A percentile compares a stretch with the other conserved stretches of the same genome.
Conservation (phyloP, 495 filamentous ascomycete genomes). For the Penicillium waksmanii region DNA sequence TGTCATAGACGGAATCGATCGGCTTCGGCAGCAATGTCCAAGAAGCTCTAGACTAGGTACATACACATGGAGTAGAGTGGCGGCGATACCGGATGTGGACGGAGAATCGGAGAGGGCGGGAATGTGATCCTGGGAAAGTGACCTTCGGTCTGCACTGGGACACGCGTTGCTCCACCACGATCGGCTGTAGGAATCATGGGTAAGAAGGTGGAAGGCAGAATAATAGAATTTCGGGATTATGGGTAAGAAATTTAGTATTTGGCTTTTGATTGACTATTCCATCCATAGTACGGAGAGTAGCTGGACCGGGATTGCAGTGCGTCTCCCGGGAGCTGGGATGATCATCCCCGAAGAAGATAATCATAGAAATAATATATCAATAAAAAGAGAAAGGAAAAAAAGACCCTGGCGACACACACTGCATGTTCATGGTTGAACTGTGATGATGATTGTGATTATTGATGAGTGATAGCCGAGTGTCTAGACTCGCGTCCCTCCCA, state of each 20-base stretch:
- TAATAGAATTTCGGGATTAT: conserved; percentile 7
- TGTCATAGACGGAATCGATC: conserved; percentile 20
- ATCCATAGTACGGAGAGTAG: neutral
- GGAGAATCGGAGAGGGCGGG: conserved; percentile 14
- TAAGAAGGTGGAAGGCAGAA: conserved; percentile 11
- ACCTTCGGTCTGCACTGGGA: conserved; percentile 3
- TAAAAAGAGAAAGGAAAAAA: neutral
- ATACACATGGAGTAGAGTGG: conserved; percentile 13
- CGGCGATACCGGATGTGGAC: conserved; percentile 30
- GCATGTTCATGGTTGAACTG: neutral
- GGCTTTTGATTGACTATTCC: no score
- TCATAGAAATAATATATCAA: conserved; percentile 1
- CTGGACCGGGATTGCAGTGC: no score
- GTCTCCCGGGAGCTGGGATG: conserved; percentile 9
- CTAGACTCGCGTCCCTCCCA: neutral
- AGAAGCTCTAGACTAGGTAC: conserved; percentile 8
- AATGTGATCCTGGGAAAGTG: conserved; percentile 21
- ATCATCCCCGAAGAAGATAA: conserved; percentile 11
- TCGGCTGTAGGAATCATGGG: conserved; percentile 3
- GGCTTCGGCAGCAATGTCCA: conserved; percentile 10
- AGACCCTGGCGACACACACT: neutral
- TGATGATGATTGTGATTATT: neutral
- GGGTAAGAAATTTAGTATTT: neutral
- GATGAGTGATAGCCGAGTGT: conserved; percentile 4
- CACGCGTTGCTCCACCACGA: conserved; percentile 28